A percentile compares a stretch with the other conserved stretches of the same genome.
Conservation (phyloP, 2,329 filamentous ascomycete species). For the Neopestalotiopsis rosae region DNA sequence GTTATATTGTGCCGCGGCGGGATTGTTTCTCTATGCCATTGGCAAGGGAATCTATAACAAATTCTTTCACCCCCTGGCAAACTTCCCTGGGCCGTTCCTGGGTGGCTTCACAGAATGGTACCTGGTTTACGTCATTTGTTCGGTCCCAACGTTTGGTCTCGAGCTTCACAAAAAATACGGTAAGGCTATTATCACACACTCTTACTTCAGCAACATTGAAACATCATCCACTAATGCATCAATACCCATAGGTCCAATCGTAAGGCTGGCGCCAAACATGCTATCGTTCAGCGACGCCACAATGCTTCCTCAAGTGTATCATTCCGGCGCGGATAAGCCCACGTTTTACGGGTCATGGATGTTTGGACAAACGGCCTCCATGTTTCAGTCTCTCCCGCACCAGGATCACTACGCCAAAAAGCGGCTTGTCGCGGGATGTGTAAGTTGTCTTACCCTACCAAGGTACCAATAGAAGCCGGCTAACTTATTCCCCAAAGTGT, state of each 20-base stretch:
- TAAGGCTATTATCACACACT: neutral
- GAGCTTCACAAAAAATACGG: conserved; percentile 14
- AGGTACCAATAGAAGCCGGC: neutral
- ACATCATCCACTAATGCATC: neutral
- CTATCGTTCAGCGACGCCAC: conserved; percentile 16
- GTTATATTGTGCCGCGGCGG: neutral
- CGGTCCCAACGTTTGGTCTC: conserved; percentile 7
- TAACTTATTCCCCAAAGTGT: neutral
- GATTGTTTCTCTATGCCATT: neutral
- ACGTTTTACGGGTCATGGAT: conserved; percentile 14
- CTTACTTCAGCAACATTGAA: too few relatives aligned
- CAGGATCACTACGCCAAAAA: conserved; percentile 15
- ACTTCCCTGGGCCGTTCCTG: neutral
- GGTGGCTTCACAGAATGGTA: neutral
- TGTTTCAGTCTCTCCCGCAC: conserved; percentile 16
- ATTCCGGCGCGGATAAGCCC: conserved; percentile 11
- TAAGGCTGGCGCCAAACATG: conserved; percentile 12
- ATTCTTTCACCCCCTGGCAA: neutral
- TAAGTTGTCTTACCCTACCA: conserved; percentile 1
- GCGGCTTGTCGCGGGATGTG: conserved; percentile 12
- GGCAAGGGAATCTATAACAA: conserved; percentile 1
- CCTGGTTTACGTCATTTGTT: conserved; percentile 3
- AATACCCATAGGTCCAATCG: conserved; percentile 4
- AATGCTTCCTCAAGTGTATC: conserved; percentile 5
- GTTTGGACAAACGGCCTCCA: conserved; percentile 15